Base-by-base conservation (phyloP, 2,329 filamentous ascomycete species). In the Fusarium stilboides region DNA sequence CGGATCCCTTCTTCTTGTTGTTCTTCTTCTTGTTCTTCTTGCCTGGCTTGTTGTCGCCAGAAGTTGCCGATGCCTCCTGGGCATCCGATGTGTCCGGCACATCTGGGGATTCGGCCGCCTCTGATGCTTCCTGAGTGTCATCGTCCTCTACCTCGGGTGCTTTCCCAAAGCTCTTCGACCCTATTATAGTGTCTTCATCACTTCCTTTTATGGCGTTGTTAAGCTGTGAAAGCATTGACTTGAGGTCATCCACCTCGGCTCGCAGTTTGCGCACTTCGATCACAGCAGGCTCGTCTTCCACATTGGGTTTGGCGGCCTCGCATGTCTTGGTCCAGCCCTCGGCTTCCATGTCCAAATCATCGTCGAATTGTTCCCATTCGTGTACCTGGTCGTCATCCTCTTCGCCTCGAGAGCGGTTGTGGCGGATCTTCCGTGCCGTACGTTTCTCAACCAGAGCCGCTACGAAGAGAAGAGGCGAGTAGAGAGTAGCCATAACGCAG, bases 261-360 rank as follows among this genome's bases (percentile, higher is more conserved):
- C 85, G 85, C 69, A 91, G 80, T 76, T 86, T 85, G 71, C 81
- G 82, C 28, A 91, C 83, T 77, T 97, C 94, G 24, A 91, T 66
- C n/a, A 93, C 89, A 2, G 91, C 89, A 13, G 87, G 87, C 67
- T 98, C 94, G 33, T 91, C 88, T 73, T 94, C 91, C 6, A 98
- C 87, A 77, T 98, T 94, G 1, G 94, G 92, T 77, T 89, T 92
- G 22, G 88, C 91, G n/a, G 84, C 81, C 51, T 89, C 85, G 4
- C 97, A 94, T 57, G 87, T 90, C 84, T 96, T 94, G 36, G 87
- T 84, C 96, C 96, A 99, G 0, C 92, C 93, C 65, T 95, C 92
- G 1, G 87, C 84, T 75, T 97, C 93, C 74, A 97, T 92, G 76
- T 97, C 92, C 20, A 95, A 77, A 53, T 92, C 87, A 8, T 84